Evolutionary conservation across 768 basidiomycete genomes (phyloP).

Genomic region (button mushroom (Agaricus bisporus)): DNA sequence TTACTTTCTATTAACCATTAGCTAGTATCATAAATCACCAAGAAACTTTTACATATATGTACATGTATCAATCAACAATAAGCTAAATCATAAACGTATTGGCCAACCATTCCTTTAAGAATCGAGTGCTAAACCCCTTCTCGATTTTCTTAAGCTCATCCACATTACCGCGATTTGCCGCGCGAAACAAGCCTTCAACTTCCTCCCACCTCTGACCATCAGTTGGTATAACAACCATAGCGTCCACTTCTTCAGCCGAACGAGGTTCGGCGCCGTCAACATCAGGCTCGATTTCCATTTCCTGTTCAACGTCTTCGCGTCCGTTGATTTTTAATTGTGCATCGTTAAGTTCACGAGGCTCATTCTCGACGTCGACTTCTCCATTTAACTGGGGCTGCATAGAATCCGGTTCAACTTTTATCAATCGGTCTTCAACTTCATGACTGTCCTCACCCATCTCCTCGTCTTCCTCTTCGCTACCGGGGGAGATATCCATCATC

Average conservation of each 20-base stretch:
- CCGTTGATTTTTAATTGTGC: not conserved
- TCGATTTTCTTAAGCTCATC: slow-evolving; percentile 22
- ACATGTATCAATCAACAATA: not conserved
- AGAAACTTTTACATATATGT: not conserved
- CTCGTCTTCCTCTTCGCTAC: not conserved
- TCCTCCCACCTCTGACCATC: slow-evolving; percentile 7
- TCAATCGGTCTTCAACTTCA: not conserved
- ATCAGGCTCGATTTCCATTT: not conserved
- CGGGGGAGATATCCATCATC: not conserved
- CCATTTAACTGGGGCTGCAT: not conserved
- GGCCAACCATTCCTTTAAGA: slow-evolving; percentile 20
- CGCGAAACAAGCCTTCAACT: slow-evolving; percentile 5
- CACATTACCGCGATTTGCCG: slow-evolving; percentile 13
- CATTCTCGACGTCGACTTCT: not conserved
- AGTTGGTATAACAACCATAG: not conserved
- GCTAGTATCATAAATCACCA: too few species aligned
- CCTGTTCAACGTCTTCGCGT: not conserved
- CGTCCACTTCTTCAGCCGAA: not conserved
- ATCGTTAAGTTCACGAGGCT: slow-evolving; percentile 1
- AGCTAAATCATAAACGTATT: slow-evolving; percentile 1
- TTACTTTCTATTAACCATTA: too few species aligned
- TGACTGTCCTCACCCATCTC: not conserved
- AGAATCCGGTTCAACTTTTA: not conserved
- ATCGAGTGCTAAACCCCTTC: slow-evolving; percentile 16
- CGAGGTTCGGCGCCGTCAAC: not conserved